Evolutionary conservation across 2,329 filamentous ascomycete species (phyloP), one percentile per base, ranked within the genome.

Genomic region (Chrysoporthe austroafricana): DNA sequence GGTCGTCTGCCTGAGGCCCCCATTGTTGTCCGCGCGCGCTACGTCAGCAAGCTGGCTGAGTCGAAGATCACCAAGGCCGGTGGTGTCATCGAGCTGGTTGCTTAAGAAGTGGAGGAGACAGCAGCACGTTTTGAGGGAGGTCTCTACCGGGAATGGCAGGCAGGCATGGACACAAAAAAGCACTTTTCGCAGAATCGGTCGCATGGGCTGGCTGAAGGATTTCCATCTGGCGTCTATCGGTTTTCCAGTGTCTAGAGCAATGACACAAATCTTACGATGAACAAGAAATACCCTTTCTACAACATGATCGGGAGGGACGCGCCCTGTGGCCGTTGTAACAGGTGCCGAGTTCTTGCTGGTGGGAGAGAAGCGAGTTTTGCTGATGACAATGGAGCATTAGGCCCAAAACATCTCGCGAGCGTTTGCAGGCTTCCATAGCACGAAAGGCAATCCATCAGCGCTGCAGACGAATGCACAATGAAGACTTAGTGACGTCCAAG

Each of bases 31-130:
- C 93, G 93, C 80, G 95, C 96, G 76, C 88, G 96, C 82, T 98
- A 94, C 87, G 92, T 99, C 84, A 94, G 90, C 88, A 91, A 92
- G 82, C 90, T 97, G 82, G 96, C 96, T 75, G 96, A 99, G 91
- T 88, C 93, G 86, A 99, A 99, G 92, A 97, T 99, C 85, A 97
- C 92, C 82, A 93, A 96, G 84, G 95, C 94, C 78, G 96, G 96
- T 83, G 95, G 95, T 84, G 92, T 97, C 79, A 87, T 97, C 78
- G 93, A 97, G 89, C 88, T 97, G 82, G 93, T 97, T 79, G 94
- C 94, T 85, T 97, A 91, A 87, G 54, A 39, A 42, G 39, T 21
- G 18, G 54, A 54, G 39, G 18, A 50, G 14, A 14, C 3, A 36
- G 36, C 54, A 39, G 32, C 39, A 46, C 36, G 54, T 32, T 36